Conservation (phyloP, 2,329 filamentous ascomycete genomes). For the Trichoderma breve region DNA sequence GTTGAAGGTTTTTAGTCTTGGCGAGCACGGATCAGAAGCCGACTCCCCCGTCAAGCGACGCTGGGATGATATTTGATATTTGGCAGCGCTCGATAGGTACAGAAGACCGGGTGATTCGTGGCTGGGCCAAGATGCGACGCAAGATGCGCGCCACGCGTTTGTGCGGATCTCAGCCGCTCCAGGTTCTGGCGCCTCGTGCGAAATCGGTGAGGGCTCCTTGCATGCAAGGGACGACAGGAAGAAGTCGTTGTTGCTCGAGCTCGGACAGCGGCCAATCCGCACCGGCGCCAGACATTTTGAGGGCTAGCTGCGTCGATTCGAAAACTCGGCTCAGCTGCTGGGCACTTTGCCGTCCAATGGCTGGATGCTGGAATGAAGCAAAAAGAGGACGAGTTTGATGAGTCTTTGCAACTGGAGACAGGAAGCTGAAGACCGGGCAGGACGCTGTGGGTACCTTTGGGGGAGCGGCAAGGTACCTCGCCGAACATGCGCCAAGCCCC, state of each 20-base stretch:
- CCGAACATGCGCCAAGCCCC: neutral
- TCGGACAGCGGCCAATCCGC: neutral
- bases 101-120: neutral
- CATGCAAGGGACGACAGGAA: neutral
- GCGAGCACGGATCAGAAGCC: slow-evolving; percentile 19
- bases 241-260: neutral
- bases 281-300: slow-evolving; percentile 2
- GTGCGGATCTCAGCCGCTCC: slow-evolving; percentile 18
- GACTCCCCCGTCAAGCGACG: neutral
- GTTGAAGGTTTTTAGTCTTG: slow-evolving; percentile 20
- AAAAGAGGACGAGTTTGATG: neutral
- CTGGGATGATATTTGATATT: neutral
- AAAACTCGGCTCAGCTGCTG: neutral
- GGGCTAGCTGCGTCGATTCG: neutral
- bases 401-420: neutral
- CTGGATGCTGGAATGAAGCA: neutral
- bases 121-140: slow-evolving; percentile 5
- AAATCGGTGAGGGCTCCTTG: slow-evolving; percentile 4
- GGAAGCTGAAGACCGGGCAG: neutral
- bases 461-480: neutral
- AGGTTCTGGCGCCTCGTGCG: slow-evolving; percentile 7
- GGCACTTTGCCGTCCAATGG: slow-evolving; percentile 7
- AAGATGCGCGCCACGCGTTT: slow-evolving; percentile 7
- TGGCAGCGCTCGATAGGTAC: neutral
- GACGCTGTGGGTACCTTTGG: neutral